Base-by-base conservation (phyloP, 2,329 filamentous ascomycete species). In the Alternaria alternata region DNA sequence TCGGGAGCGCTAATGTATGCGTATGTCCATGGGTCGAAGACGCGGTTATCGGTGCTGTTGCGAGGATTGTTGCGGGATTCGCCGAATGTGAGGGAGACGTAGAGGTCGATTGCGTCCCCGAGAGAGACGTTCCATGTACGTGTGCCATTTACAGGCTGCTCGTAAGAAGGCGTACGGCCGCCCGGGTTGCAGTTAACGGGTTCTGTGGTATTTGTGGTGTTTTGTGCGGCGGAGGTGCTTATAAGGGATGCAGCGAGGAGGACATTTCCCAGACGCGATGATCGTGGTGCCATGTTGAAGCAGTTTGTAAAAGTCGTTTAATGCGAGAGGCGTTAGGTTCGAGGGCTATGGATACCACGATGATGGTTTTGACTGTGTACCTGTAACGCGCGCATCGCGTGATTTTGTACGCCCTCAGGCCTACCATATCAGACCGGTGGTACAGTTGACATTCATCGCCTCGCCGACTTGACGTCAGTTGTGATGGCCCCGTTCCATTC, bases 51-150 rank as follows among this genome's bases (percentile, higher is more conserved):
- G 5, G 11, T 20, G 18, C 5, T 5, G 16, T n/a, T 32, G 2
- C 11, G 8, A 4, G 18, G 18, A 2, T 39, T 7, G 9, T 26
- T 16, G 36, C 36, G 36, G 18, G 1, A 39, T 12, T 57, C 48
- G 32, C 49, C 41, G 7, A 53, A 38, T 18, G 49, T 57, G 5
- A 47, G 18, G 9, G 55, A 57, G 14, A 49, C 14, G 18, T 52
- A 39, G 8, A 32, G 5, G 7, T 57, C 49, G 30, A 16, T 36
- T 6, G 28, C 28, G 8, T 11, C 0, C 14, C 6, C 12, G 34
- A n/a, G 3, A 14, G 49, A n/a, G 3, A 32, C 3, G 7, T 53
- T 52, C 12, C n/a, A 11, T 18, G 48, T 53, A 8, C 48, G 34
- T 2, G 41, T 53, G 14, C 32, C 32, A 12, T 53, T 53, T 12